Evolutionary conservation across 352 stramenopile genomes (phyloP), one percentile per base, ranked within the genome.

Genomic region (Phytopythium chamaehyphon): DNA sequence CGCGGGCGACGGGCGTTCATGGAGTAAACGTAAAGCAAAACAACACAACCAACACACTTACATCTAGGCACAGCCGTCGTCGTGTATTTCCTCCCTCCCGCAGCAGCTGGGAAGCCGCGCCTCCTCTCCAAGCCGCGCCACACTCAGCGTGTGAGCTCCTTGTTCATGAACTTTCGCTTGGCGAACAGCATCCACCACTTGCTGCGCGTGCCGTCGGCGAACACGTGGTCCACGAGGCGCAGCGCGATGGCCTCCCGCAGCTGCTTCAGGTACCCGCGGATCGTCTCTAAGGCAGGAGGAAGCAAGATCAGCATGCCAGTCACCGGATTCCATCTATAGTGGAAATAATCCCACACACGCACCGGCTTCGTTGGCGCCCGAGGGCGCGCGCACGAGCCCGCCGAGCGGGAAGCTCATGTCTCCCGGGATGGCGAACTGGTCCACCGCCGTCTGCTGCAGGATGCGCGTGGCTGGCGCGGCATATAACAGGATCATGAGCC

Each of bases 91-190:
- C 28, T 33, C 28, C 28, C 5, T 33, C 28, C 28, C 28, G n/a
- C n/a, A n/a, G n/a, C n/a, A n/a, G n/a, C n/a, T n/a, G n/a, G n/a
- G n/a, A n/a, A n/a, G n/a, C n/a, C n/a, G n/a, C n/a, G n/a, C n/a
- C 8, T 42, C 15, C 15, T 16, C 37, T 15, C 37, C 15, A 18
- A 40, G 36, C n/a, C 2, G 38, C 38, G 38, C 14, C 40, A 26
- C 22, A 31, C 37, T 49, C 86, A 89, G 60, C 76, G 75, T 40
- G 57, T 49, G 46, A 96, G 74, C 63, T 95, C 86, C 71, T 96
- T 96, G 77, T 95, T 95, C 90, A 97, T 97, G 61, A 97, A 97
- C 72, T 96, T 96, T 71, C 85, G 73, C 78, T 97, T 97, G 57
- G 85, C 73, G 56, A 97, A 97, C 36, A 93, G 64, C 82, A 94